Conservation (phyloP, 2,329 filamentous ascomycete genomes). For the Penicillium sp. region DNA sequence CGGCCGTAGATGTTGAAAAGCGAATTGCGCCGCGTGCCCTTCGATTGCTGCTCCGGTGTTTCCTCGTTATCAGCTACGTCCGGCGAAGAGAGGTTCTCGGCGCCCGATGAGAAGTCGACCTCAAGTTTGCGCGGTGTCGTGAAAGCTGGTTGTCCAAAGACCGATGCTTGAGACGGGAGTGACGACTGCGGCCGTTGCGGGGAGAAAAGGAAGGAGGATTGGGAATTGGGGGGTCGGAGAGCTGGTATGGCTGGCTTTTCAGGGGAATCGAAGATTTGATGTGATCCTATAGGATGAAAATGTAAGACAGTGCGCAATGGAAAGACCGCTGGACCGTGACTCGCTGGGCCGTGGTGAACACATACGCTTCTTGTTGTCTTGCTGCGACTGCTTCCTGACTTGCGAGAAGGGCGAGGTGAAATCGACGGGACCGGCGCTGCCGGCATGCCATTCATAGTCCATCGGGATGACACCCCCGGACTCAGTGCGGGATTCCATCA, state of each 20-base stretch:
- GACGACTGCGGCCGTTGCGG: conserved; percentile 36
- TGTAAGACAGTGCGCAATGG: background rate
- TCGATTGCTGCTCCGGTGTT: conserved; percentile 45
- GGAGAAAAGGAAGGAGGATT: conserved; percentile 53
- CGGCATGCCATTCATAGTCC: conserved; percentile 52
- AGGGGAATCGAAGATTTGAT: conserved; percentile 48
- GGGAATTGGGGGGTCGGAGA: conserved; percentile 52
- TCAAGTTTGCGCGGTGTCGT: conserved; percentile 53
- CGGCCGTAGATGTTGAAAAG: conserved; percentile 45
- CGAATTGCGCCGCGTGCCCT: conserved; percentile 41
- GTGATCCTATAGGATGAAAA: conserved; percentile 33
- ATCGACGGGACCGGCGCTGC: conserved; percentile 44
- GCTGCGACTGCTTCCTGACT: conserved; percentile 42
- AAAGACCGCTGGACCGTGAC: background rate
- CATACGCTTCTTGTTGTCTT: conserved; percentile 49
- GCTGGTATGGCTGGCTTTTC: conserved; percentile 51
- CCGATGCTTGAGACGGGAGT: conserved; percentile 33
- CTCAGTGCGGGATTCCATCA: conserved; percentile 40
- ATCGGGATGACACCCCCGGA: conserved; percentile 47
- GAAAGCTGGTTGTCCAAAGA: conserved; percentile 47
- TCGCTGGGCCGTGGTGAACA: conserved; percentile 4
- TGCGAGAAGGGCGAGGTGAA: conserved; percentile 50
- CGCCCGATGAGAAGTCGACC: conserved; percentile 50
- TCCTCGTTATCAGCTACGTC: conserved; percentile 51
- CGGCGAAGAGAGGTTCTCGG: conserved; percentile 49